Evolutionary conservation across 305 asterid species (phyloP), one percentile per base, ranked within the genome.

Genomic region (Fraxinus latifolia): DNA sequence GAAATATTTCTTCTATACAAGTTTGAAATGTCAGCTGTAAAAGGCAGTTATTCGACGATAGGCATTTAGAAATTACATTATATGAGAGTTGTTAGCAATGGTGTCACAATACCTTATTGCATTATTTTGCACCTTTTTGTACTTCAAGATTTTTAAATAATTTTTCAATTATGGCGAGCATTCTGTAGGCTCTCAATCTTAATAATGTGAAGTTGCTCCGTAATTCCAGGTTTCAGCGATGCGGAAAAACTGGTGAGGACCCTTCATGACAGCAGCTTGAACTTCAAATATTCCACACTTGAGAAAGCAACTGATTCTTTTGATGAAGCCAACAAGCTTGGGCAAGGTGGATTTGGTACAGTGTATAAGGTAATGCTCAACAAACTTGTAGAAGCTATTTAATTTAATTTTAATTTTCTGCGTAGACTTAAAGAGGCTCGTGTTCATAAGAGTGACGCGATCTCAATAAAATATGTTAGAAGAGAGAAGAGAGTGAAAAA

Each of bases 341-440:
- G 85, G 14, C 85, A 83, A 19, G 85, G 85, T 53, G 85, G 85
- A 72, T 83, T 78, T 78, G 85, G 82, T 14, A 83, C 82, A 25
- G 85, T 83, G 7, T 83, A 83, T 36, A 83, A 83, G 82, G 85
- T 83, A 39, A 15, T 21, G 29, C 32, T 50, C 14, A 2, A 42
- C 36, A 17, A 31, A 42, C 7, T 5, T 7, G 8, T n/a, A 17
- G 9, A 7, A 60, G 27, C 27, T n/a, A 55, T 55, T 55, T 17
- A 2, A n/a, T 58, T 17, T 60, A 6, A n/a, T 58, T 17, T 60
- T 19, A 17, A 42, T 11, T 60, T 60, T 58, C 70, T 17, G 31
- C 5, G 14, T 53, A 4, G 65, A 53, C 25, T 1, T 53, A 5
- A n/a, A 53, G 23, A 17, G 23, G 23, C 23, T 53, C 25, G 25